Evolutionary conservation across 2,329 filamentous ascomycete species (phyloP).

Genomic region (Dryadomyces sulphureus): DNA sequence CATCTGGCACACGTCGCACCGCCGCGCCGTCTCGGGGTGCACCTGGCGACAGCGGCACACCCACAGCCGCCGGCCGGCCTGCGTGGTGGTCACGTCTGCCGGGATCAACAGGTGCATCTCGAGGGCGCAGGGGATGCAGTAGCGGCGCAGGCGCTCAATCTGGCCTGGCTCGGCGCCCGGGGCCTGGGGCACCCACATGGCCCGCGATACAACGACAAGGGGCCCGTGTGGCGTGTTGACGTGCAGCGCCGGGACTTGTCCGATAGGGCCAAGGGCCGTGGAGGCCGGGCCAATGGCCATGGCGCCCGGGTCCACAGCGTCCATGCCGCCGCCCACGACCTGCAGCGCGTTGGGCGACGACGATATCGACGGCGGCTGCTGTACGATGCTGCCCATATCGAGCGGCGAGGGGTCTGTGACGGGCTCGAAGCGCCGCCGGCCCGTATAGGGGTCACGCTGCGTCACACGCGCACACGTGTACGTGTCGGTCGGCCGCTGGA

Average conservation of each 20-base stretch:
- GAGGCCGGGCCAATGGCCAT: too few relatives aligned
- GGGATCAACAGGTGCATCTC: conserved; percentile 3
- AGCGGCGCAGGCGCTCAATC: conserved; percentile 10
- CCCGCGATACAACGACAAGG: not conserved
- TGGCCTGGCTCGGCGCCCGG: conserved; percentile 8
- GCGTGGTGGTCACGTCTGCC: conserved; percentile 5
- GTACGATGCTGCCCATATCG: not conserved
- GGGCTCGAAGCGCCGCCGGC: conserved; percentile 5
- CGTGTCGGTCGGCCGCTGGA: conserved; percentile 2
- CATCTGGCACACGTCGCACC: conserved; percentile 8
- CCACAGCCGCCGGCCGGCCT: conserved; percentile 4
- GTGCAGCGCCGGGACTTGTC: not conserved
- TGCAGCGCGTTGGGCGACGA: not conserved
- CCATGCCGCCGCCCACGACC: not conserved
- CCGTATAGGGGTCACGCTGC: conserved; percentile 8
- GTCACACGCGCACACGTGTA: conserved; percentile 5
- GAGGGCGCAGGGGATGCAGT: conserved; percentile 11
- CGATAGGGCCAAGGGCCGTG: not conserved
- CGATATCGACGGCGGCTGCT: conserved; percentile 3
- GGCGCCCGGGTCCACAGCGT: not conserved
- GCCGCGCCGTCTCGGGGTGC: not conserved
- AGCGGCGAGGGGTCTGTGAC: conserved; percentile 1
- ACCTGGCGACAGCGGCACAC: conserved; percentile 8
- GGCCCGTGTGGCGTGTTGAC: not conserved
- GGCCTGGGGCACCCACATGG: conserved; percentile 4